These are phyloP conservation scores for Apiosordaria backusii DNA, from an alignment of 495 filamentous ascomycete genomes.

Conservation along the genomic window DNA sequence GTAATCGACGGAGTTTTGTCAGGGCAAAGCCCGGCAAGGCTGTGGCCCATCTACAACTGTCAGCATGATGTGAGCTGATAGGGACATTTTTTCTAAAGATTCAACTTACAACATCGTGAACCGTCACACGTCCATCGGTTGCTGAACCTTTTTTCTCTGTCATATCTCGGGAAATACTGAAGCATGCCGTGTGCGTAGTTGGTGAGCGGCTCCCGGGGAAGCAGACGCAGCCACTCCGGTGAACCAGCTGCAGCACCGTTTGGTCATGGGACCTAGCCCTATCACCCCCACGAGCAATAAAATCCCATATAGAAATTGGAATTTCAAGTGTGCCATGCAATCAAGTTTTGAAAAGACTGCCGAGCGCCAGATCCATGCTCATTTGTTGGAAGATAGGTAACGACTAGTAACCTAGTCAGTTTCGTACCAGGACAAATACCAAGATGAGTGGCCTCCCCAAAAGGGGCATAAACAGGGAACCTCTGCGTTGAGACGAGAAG, in stretches of 20 bases:
- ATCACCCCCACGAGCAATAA: background rate
- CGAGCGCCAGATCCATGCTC: background rate
- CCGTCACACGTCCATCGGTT: background rate
- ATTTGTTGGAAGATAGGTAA: background rate
- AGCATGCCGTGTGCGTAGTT: background rate
- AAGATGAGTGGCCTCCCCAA: too few relatives aligned
- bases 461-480: background rate
- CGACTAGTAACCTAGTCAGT: background rate
- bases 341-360: background rate
- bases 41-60: background rate
- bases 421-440: background rate
- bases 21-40: background rate
- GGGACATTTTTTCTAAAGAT: background rate
- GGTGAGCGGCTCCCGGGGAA: background rate
- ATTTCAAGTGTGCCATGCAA: background rate
- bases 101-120: background rate
- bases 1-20: background rate
- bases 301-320: background rate
- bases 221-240: background rate
- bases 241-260: background rate
- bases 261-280: background rate
- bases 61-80: background rate
- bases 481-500: background rate
- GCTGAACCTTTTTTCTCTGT: background rate
- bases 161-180: background rate